Evolutionary conservation across 1,139 yeast genomes (phyloP).

Genomic region (Hyphopichia pseudoburtonii): DNA sequence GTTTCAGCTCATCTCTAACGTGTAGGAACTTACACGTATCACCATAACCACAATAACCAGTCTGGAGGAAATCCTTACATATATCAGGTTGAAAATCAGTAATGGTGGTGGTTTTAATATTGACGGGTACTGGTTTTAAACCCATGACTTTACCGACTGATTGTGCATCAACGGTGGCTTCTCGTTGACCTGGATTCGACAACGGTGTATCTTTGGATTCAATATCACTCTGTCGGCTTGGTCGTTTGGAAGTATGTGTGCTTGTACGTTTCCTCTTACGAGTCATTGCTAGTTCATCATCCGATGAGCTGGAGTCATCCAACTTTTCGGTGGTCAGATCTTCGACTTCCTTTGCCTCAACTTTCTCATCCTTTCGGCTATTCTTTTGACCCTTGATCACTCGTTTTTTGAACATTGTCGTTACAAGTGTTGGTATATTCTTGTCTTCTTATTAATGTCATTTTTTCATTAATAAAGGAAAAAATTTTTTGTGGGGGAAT

Average conservation of each 20-base stretch:
- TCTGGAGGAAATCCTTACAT: conserved; percentile 87
- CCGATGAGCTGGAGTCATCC: too few relatives aligned
- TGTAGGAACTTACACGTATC: conserved; percentile 97
- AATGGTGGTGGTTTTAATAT: conserved; percentile 69
- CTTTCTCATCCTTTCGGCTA: conserved; percentile 8
- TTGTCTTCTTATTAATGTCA: too few relatives aligned
- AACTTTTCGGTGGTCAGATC: too few relatives aligned
- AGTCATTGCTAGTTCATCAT: too few relatives aligned
- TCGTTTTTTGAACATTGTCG: conserved; percentile 37
- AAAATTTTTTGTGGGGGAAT: not conserved
- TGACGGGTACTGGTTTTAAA: conserved; percentile 40
- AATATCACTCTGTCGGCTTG: too few relatives aligned
- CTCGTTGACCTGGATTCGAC: not conserved
- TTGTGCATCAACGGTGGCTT: not conserved
- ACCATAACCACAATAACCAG: conserved; percentile 97
- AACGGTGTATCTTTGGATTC: too few relatives aligned
- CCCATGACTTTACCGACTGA: too few relatives aligned
- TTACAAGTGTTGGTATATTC: not conserved
- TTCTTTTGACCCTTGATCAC: conserved; percentile 20
- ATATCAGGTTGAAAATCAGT: conserved; percentile 93
- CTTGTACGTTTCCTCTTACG: too few relatives aligned
- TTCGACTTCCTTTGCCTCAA: conserved; percentile 5
- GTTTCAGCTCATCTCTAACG: conserved; percentile 80
- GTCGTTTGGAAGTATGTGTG: too few relatives aligned
- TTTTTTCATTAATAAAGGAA: not conserved